Evolutionary conservation across 2,329 filamentous ascomycete species (phyloP), one percentile per base, ranked within the genome.

Genomic region (Penicillium sp.): DNA sequence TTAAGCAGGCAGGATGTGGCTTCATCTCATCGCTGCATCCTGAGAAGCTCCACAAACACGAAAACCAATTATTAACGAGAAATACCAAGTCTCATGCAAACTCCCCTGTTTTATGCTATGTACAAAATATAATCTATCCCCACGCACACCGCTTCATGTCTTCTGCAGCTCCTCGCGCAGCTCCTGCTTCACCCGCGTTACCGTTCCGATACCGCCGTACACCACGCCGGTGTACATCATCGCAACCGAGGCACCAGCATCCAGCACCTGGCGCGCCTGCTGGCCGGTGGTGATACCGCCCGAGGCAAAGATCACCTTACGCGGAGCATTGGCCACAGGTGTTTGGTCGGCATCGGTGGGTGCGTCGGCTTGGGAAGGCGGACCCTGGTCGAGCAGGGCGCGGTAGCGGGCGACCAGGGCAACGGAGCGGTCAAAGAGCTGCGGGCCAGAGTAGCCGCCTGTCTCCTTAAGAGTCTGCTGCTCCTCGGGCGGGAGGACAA

Each of bases 201-300:
- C 76, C 0, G 79, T 82, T n/a, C 80, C 80, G 2, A 75, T 70
- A 35, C 81, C 81, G 13, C 79, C 78, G 57, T 82, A 85, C 40
- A 81, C 77, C 57, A 86, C 68, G 4, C 80, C 86, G 0, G 93
- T 98, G 68, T 97, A 97, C 42, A 95, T 77, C 82, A 95, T 93
- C 2, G 89, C 89, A 11, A 94, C 84, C 58, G 85, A 91, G 0
- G 93, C 93, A 7, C 93, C 93, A 0, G 90, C 89, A 56, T 94
- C 87, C 40, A 97, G 75, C 6, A 91, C 81, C 69, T 87, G 77
- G 11, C 87, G 73, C 7, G 89, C 94, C 70, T 97, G 85, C 53
- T 85, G 78, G 4, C 93, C 93, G 55, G 85, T 91, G 1, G 86
- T 93, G 62, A 98, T 91, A 14, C 93, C 93, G 1, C 93, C 93